phyloP scores from a whole-genome alignment of 371 early-diverging fungal species.

The Actinomortierella wolfii region DNA sequence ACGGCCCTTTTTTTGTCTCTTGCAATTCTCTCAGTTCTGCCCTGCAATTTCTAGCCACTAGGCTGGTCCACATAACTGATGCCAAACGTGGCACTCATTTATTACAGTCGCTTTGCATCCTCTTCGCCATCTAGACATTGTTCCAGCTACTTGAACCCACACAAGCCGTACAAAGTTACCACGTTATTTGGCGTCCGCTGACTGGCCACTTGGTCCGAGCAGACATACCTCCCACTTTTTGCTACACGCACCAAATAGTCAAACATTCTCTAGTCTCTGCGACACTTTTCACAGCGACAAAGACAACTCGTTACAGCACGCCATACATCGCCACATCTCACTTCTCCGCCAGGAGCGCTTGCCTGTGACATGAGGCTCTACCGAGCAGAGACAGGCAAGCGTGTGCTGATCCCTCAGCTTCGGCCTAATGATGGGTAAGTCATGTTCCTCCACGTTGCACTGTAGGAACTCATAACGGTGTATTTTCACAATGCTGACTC shows the following conservation, averaged over 20 bases:
- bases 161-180: neutral
- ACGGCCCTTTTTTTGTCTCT: neutral
- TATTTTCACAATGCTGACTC: no score
- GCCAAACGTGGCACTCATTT: no score
- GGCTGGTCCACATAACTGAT: no score
- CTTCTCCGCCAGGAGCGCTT: slow-evolving; percentile 11
- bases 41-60: no score
- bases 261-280: no score
- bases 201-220: no score
- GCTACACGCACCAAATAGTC: no score
- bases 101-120: neutral
- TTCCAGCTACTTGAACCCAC: neutral
- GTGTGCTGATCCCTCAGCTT: slow-evolving; percentile 48
- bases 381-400: slow-evolving; percentile 67
- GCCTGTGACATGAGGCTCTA: slow-evolving; percentile 62
- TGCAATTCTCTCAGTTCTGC: neutral
- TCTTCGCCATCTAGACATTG: no score
- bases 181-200: no score
- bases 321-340: no score
- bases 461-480: no score
- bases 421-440: slow-evolving; percentile 48
- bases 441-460: neutral
- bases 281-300: neutral
- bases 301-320: neutral
- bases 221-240: no score